Conservation (phyloP, 768 basidiomycete genomes). For the Hericium erinaceus region DNA sequence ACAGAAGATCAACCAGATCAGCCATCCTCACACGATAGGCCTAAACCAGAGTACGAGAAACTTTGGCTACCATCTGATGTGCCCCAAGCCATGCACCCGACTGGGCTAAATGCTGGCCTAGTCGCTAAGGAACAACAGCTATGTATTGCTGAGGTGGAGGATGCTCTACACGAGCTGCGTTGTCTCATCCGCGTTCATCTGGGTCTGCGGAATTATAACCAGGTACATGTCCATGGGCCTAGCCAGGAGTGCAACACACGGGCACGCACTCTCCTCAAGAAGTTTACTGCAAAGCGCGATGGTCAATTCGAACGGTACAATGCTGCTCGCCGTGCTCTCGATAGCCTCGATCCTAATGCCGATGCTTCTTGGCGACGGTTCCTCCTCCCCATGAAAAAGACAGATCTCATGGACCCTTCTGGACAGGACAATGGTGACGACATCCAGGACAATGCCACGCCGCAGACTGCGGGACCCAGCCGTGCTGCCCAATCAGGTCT, state of each 20-base stretch:
- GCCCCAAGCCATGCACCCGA: not conserved
- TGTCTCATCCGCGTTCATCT: not conserved
- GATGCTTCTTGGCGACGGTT: not conserved
- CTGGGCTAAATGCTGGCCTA: not conserved
- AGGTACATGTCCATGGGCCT: not conserved
- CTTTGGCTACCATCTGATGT: slow-evolving; percentile 3
- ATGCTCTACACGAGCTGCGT: slow-evolving; percentile 3
- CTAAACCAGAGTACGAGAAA: not conserved
- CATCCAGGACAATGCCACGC: not conserved
- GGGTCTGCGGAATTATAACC: not conserved
- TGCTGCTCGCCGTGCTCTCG: slow-evolving; percentile 3
- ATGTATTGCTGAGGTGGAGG: slow-evolving; percentile 4
- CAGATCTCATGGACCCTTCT: not conserved
- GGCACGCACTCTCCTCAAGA: not conserved
- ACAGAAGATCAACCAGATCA: not conserved
- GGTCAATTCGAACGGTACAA: not conserved
- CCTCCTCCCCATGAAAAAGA: not conserved
- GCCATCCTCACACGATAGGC: too few species aligned
- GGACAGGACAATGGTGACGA: not conserved
- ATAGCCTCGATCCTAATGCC: not conserved
- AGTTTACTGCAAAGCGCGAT: not conserved
- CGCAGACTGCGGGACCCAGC: not conserved
- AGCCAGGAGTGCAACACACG: slow-evolving; percentile 5
- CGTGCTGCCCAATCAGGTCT: too few species aligned
- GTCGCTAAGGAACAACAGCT: slow-evolving; percentile 1